Conservation (phyloP, 2,329 filamentous ascomycete species). For the Colletotrichum lindemuthianum region DNA sequence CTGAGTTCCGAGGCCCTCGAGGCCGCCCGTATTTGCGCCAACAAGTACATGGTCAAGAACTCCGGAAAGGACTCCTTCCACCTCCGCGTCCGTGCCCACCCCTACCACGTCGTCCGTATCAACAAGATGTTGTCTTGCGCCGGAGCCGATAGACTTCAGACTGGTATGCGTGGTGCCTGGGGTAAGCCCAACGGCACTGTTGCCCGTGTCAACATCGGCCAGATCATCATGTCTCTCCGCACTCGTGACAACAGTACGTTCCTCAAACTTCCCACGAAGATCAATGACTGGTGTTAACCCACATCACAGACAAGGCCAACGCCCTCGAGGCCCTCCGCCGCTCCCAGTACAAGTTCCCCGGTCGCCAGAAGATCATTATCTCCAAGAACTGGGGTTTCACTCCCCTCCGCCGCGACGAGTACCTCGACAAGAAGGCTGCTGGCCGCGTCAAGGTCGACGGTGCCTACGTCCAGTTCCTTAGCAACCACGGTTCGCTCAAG, state of each 20-base stretch:
- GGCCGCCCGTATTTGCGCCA: constrained; percentile 99
- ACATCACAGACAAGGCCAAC: constrained; percentile 77
- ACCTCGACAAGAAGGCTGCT: constrained; percentile 92
- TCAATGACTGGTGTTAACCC: constrained; percentile 40
- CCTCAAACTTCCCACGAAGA: background rate
- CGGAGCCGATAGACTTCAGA: constrained; percentile 99
- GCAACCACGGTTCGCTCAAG: constrained; percentile 87
- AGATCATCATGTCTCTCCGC: constrained; percentile 97
- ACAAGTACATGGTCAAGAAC: constrained; percentile 90
- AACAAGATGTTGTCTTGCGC: constrained; percentile 99
- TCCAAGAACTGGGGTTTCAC: constrained; percentile 99
- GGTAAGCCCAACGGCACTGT: constrained; percentile 99
- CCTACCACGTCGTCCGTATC: constrained; percentile 99
- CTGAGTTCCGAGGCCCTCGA: constrained; percentile 99
- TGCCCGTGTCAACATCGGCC: constrained; percentile 99
- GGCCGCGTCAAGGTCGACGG: constrained; percentile 96
- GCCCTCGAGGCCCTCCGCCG: constrained; percentile 99
- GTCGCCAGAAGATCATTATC: constrained; percentile 99
- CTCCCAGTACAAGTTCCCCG: constrained; percentile 99
- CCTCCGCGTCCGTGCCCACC: constrained; percentile 87
- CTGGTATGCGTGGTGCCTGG: constrained; percentile 99
- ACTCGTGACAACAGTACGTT: constrained; percentile 92
- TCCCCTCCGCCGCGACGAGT: constrained; percentile 96
- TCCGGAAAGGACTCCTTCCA: constrained; percentile 80
- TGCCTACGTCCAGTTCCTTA: constrained; percentile 99